A percentile compares a stretch with the other conserved stretches of the same genome.
Evolutionary conservation across 2,329 filamentous ascomycete genomes (phyloP).

Genomic region (Cadophora malorum): DNA sequence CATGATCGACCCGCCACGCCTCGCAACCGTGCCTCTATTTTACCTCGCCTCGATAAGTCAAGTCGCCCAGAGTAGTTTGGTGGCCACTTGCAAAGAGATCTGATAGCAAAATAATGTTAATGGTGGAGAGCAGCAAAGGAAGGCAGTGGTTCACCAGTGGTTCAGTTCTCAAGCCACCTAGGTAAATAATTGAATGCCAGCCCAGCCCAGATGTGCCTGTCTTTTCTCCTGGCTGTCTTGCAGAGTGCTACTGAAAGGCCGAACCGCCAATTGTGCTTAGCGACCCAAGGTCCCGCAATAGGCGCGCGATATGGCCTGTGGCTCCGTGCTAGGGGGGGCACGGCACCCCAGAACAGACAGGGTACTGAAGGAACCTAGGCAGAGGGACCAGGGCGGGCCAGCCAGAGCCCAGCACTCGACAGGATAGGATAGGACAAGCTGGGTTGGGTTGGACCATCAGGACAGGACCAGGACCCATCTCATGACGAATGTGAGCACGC

Average conservation of each 20-base stretch:
- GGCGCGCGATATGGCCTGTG: conserved; percentile 40
- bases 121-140: neutral
- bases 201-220: neutral
- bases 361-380: neutral
- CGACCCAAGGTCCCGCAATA: conserved; percentile 42
- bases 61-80: conserved; percentile 3
- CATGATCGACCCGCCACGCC: conserved; percentile 19
- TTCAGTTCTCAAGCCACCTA: neutral
- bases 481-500: conserved; percentile 38
- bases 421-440: neutral
- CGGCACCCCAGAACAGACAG: conserved; percentile 17
- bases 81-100: neutral
- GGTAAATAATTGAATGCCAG: neutral
- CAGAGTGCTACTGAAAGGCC: conserved; percentile 1
- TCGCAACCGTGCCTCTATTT: conserved; percentile 15
- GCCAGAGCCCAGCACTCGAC: neutral
- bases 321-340: conserved; percentile 23
- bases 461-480: conserved; percentile 30
- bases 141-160: neutral
- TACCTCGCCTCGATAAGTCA: conserved; percentile 5
- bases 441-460: conserved; percentile 1
- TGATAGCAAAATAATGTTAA: neutral
- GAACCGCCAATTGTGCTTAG: conserved; percentile 37
- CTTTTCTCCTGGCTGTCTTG: neutral
- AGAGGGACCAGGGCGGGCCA: neutral